Base-by-base conservation (phyloP, 257 asterid genomes). In the Gynochthodes officinalis region DNA sequence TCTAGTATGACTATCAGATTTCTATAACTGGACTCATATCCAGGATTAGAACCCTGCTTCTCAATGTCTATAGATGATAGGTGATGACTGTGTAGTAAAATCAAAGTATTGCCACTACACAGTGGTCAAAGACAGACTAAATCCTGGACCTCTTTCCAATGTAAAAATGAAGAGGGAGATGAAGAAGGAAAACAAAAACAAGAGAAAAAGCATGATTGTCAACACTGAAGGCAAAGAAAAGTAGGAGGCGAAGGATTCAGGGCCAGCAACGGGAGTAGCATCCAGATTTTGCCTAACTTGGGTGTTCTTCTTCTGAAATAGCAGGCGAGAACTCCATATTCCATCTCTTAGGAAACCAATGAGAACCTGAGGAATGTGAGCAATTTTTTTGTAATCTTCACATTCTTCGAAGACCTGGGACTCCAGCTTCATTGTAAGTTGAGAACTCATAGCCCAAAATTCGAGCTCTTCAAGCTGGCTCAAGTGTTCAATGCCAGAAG, bases 401-500 rank as follows among this genome's bases (percentile, higher is more conserved):
- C 64, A 23, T 30, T 27, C 35, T 60, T 15, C 21, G 5, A 48
- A 48, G 19, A 7, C 25, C 19, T 60, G 44, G 18, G 14, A 27
- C 16, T 32, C 43, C 66, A 60, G 25, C 43, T 60, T 60, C 40
- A 27, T 60, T 32, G 40, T 60, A 44, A 60, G 42, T 4, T 32
- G 66, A 18, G 25, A 60, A 60, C 23, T 32, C 44, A 60, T 37
- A 32, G 43, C 66, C 44, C 66, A 30, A 9, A 60, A 14, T 30
- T 37, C 25, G 44, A 32, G 40, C 25, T 32, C 43, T 7, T 60
- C 40, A 60, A 60, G 66, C 23, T 60, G 25, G 5, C 6, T 53
- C 73, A 68, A 50, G 13, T 50, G 33, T 33, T 68, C 48, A 68
- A 68, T 68, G 1, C 73, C 62, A 25, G 18, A 19, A 50, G 62